Conservation (phyloP, 768 basidiomycete genomes). For the Lactifluus volemus region DNA sequence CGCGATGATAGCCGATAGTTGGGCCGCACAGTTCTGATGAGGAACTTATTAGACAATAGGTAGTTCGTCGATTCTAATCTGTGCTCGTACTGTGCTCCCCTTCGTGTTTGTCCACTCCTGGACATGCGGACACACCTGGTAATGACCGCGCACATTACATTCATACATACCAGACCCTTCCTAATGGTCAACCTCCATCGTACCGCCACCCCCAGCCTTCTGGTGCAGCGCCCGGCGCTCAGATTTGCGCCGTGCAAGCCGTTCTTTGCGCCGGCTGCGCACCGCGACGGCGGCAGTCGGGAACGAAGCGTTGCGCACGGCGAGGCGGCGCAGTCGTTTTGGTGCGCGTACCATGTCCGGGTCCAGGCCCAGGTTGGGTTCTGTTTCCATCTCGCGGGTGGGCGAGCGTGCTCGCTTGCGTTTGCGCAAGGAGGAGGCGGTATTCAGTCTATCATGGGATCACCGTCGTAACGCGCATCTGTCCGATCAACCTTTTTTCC, state of each 20-base stretch:
- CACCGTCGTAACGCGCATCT: neutral
- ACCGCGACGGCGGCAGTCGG: neutral
- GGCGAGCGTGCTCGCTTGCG: slow-evolving; percentile 13
- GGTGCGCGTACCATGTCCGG: slow-evolving; percentile 6
- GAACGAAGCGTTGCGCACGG: slow-evolving; percentile 1
- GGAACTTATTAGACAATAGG: too few species aligned
- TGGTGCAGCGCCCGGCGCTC: neutral
- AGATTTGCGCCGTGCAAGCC: neutral
- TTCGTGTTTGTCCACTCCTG: too few species aligned
- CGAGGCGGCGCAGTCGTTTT: slow-evolving; percentile 5
- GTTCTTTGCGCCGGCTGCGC: neutral
- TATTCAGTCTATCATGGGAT: neutral
- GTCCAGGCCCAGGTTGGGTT: neutral
- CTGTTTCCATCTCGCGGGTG: neutral
- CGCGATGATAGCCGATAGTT: too few species aligned
- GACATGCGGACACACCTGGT: too few species aligned
- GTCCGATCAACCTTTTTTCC: neutral
- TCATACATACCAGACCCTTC: neutral
- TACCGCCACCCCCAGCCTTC: neutral
- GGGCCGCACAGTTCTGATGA: too few species aligned
- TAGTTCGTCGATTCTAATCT: too few species aligned
- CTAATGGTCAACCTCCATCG: too few species aligned
- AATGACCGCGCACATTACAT: neutral
- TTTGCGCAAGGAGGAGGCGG: neutral
- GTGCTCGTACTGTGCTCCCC: too few species aligned